These are phyloP conservation scores for Cadophora luteo-olivacea DNA, from an alignment of 2,329 filamentous ascomycete genomes.

Conservation along the genomic window DNA sequence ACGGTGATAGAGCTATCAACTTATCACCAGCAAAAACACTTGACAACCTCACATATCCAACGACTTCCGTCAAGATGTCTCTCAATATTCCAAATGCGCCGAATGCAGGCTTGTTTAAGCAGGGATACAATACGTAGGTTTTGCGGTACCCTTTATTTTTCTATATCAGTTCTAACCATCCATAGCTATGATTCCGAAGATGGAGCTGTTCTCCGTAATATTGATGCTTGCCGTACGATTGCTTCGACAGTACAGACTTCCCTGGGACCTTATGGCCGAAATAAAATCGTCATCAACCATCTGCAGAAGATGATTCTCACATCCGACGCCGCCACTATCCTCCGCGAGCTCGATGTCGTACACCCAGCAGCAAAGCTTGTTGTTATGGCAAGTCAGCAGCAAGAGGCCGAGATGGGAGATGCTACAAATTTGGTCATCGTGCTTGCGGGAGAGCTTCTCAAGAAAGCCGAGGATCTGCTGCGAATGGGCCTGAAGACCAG, in stretches of 20 bases:
- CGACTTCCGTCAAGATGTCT: slow-evolving; percentile 69
- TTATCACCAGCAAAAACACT: slow-evolving; percentile 20
- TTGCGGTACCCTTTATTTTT: slow-evolving; percentile 13
- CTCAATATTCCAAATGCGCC: slow-evolving; percentile 94
- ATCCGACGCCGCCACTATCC: slow-evolving; percentile 95
- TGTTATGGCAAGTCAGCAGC: slow-evolving; percentile 98
- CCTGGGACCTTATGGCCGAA: slow-evolving; percentile 94
- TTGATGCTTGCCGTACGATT: slow-evolving; percentile 97
- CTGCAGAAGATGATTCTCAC: slow-evolving; percentile 99
- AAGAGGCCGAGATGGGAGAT: slow-evolving; percentile 99
- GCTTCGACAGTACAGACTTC: slow-evolving; percentile 96
- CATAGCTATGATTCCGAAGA: slow-evolving; percentile 96
- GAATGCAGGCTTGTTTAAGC: slow-evolving; percentile 83
- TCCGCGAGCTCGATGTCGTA: slow-evolving; percentile 96
- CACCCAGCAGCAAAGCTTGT: slow-evolving; percentile 97
- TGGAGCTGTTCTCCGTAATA: slow-evolving; percentile 97
- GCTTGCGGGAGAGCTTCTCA: slow-evolving; percentile 90
- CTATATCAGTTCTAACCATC: slow-evolving; percentile 42
- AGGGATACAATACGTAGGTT: slow-evolving; percentile 75
- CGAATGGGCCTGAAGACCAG: slow-evolving; percentile 98
- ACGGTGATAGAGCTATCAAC: slow-evolving; percentile 19
- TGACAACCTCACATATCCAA: slow-evolving; percentile 11
- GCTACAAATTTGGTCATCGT: slow-evolving; percentile 98
- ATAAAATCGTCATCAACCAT: slow-evolving; percentile 99
- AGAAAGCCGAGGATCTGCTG: slow-evolving; percentile 95